Base-by-base conservation (phyloP, 169 alveolate genomes). In the Eimeria brunetti region DNA sequence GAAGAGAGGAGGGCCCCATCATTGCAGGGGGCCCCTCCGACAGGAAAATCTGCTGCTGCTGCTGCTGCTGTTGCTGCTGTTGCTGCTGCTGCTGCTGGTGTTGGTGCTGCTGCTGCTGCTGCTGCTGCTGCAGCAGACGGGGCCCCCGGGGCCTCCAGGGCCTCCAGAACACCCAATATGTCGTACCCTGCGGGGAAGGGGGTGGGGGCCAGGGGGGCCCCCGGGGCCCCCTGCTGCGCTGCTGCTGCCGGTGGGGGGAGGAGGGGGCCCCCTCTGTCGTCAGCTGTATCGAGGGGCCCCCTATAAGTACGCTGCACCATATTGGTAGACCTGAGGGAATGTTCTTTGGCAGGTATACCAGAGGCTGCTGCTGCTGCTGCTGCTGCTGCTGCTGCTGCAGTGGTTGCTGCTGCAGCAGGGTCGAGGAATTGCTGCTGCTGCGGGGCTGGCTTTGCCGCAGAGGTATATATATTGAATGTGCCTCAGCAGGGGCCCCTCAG, bases 201-300 rank as follows among this genome's bases (percentile, higher is more conserved):
- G 49, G 16, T 69, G 24, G 41, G 0, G 81, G 41, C 7, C 22
- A 76, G 38, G 41, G 62, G 64, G 38, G 12, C n/a, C 30, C 38
- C 30, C 18, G 1, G 62, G 62, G 12, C 62, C 86, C 6, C 30
- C 38, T 11, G 86, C 0, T 9, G 86, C 86, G 36, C 58, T 7
- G 58, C 41, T 33, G 64, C 60, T 18, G 62, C 64, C 18, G 36
- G 64, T 20, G 86, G 86, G 2, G 86, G 86, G 38, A 76, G 27
- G 64, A 76, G 86, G 86, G 58, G 62, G 62, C 86, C 86, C 56
- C 24, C 62, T 33, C 30, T n/a, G 16, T 69, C 51, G 24, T 30
- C 51, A 16, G 51, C 49, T 14, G 81, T n/a, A 30, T 30, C 81
- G 24, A 69, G 22, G 11, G 81, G 49, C 22, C 81, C 81, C 49